Conservation (phyloP, 2,329 filamentous ascomycete genomes). For the Pseudocercospora ulei region DNA sequence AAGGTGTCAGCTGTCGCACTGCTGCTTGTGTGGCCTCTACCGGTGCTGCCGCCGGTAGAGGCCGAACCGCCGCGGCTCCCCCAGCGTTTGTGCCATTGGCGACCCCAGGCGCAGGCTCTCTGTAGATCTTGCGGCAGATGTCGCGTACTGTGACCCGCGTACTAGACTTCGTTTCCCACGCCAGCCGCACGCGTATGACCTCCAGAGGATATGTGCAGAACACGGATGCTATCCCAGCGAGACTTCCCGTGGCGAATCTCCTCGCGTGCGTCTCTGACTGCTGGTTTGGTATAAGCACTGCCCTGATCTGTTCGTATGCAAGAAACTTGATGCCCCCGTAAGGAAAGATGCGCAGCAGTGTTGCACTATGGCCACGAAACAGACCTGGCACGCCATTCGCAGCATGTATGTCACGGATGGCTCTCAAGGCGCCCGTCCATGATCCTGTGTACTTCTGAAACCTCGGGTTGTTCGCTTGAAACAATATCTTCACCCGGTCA, state of each 20-base stretch:
- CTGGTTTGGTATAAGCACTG: constrained; percentile 59
- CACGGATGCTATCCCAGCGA: constrained; percentile 79
- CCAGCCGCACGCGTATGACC: constrained; percentile 80
- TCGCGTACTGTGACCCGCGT: constrained; percentile 59
- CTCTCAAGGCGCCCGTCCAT: constrained; percentile 72
- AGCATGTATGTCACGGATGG: constrained; percentile 72
- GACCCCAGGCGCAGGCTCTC: constrained; percentile 50
- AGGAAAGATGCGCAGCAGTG: constrained; percentile 85
- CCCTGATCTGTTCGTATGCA: constrained; percentile 90
- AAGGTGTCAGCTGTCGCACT: constrained; percentile 49
- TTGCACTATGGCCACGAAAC: constrained; percentile 90
- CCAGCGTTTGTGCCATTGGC: constrained; percentile 12
- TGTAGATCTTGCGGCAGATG: constrained; percentile 79
- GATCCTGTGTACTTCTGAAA: constrained; percentile 88
- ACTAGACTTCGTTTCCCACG: constrained; percentile 80
- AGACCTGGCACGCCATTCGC: constrained; percentile 66
- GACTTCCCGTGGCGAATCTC: constrained; percentile 61
- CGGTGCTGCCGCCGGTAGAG: constrained; percentile 35
- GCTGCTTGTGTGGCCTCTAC: constrained; percentile 38
- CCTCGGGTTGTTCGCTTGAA: constrained; percentile 87
- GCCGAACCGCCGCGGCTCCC: constrained; percentile 9
- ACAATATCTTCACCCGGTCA: constrained; percentile 96
- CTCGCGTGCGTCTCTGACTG: constrained; percentile 71
- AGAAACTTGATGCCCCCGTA: constrained; percentile 98
- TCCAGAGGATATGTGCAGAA: constrained; percentile 95